Conservation (phyloP, 176 grass and related monocot genomes). For the Tillandsia fasciculata region DNA sequence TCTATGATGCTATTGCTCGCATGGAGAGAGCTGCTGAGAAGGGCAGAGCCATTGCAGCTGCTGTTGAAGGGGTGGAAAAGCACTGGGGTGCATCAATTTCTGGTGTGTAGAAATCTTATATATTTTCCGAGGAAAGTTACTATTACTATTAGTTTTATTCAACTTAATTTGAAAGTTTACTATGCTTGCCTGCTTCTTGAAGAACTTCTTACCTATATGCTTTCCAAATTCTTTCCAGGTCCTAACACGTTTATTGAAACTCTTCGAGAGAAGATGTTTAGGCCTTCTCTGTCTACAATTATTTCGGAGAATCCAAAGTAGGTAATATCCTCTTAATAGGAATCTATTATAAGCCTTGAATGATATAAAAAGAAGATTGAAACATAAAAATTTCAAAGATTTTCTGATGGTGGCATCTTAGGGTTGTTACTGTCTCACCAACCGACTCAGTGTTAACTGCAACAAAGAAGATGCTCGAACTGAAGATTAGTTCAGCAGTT, state of each 20-base stretch:
- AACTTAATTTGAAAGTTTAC: not conserved
- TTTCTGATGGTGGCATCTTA: conserved; percentile 28
- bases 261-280: conserved; percentile 84
- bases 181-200: conserved; percentile 3
- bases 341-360: not conserved
- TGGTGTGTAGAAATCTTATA: conserved; percentile 31
- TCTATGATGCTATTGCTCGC: conserved; percentile 93
- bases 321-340: conserved; percentile 65
- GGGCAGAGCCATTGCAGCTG: conserved; percentile 90
- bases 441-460: conserved; percentile 83
- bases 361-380: not conserved
- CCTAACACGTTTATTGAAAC: conserved; percentile 96
- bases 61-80: conserved; percentile 91
- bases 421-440: conserved; percentile 70
- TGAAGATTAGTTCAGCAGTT: conserved; percentile 79
- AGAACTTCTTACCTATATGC: not conserved
- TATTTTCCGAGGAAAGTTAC: not conserved
- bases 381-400: conserved; percentile 11
- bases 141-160: conserved; percentile 6
- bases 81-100: conserved; percentile 74
- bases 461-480: conserved; percentile 87
- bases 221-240: conserved; percentile 37
- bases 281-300: conserved; percentile 73
- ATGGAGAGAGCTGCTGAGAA: conserved; percentile 99
- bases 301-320: conserved; percentile 99